Evolutionary conservation across 768 basidiomycete genomes (phyloP).

Genomic region (Leucocoprinus leucothites): DNA sequence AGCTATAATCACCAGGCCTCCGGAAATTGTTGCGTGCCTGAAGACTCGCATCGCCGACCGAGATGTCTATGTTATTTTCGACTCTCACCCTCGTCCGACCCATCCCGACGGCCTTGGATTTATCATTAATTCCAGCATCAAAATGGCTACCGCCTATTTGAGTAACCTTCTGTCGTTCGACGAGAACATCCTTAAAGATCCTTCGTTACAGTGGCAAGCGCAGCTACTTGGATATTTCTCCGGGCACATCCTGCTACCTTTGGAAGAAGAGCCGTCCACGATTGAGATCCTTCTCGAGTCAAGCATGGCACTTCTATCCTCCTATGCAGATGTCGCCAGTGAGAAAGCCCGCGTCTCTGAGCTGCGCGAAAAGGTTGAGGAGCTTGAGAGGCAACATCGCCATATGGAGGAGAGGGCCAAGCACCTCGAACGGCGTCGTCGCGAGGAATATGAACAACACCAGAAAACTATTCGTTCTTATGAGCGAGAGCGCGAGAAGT

Average conservation of each 20-base stretch:
- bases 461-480: neutral
- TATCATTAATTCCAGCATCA: slow-evolving; percentile 45
- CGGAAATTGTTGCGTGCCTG: slow-evolving; percentile 62
- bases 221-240: slow-evolving; percentile 61
- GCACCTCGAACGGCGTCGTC: slow-evolving; percentile 4
- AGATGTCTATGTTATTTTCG: slow-evolving; percentile 57
- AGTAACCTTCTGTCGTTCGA: slow-evolving; percentile 49
- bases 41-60: slow-evolving; percentile 27
- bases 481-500: neutral
- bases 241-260: slow-evolving; percentile 49
- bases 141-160: slow-evolving; percentile 41
- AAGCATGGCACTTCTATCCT: slow-evolving; percentile 9
- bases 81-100: slow-evolving; percentile 61
- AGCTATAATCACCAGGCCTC: slow-evolving; percentile 64
- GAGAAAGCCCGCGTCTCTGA: slow-evolving; percentile 1
- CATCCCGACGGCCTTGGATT: slow-evolving; percentile 62
- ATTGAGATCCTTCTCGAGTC: slow-evolving; percentile 10
- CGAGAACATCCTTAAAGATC: slow-evolving; percentile 35
- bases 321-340: slow-evolving; percentile 9
- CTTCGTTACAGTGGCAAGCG: slow-evolving; percentile 58
- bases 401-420: slow-evolving; percentile 7
- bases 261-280: slow-evolving; percentile 9
- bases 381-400: slow-evolving; percentile 7
- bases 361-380: slow-evolving; percentile 3
- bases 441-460: slow-evolving; percentile 7